Percentiles rank a stretch among this genome's conserved stretches.
phyloP scores from a whole-genome alignment of 2,329 filamentous ascomycete species.

The Ophiocordyceps camponoti-floridani region DNA sequence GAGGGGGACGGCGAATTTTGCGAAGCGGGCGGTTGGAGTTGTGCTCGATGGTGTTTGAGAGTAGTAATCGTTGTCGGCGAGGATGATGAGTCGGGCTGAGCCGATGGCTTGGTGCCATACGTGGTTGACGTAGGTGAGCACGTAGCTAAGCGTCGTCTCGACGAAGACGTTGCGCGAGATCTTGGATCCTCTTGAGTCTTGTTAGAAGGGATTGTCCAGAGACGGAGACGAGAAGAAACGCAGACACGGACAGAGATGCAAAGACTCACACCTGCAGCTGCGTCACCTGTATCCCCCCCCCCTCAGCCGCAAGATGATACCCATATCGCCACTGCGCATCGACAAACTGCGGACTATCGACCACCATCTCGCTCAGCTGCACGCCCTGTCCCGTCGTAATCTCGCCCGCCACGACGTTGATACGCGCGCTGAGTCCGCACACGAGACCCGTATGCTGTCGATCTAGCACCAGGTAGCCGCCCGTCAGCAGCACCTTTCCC shows the following conservation, averaged over 20 bases:
- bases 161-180: slow-evolving; percentile 62
- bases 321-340: slow-evolving; percentile 80
- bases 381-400: slow-evolving; percentile 45
- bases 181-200: slow-evolving; percentile 20
- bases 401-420: slow-evolving; percentile 43
- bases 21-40: slow-evolving; percentile 36
- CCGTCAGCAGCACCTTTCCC: slow-evolving; percentile 87
- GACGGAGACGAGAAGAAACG: too few species aligned
- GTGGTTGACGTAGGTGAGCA: slow-evolving; percentile 58
- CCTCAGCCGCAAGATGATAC: slow-evolving; percentile 48
- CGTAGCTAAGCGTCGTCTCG: slow-evolving; percentile 78
- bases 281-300: slow-evolving; percentile 65
- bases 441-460: slow-evolving; percentile 64
- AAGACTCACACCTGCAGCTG: slow-evolving; percentile 58
- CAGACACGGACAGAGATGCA: not conserved
- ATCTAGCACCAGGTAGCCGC: slow-evolving; percentile 90
- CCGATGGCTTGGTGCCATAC: slow-evolving; percentile 33
- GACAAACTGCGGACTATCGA: slow-evolving; percentile 80
- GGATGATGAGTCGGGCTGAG: slow-evolving; percentile 62
- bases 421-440: slow-evolving; percentile 47
- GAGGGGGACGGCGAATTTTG: slow-evolving; percentile 60
- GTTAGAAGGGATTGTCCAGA: too few species aligned
- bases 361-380: slow-evolving; percentile 54
- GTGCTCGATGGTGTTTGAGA: slow-evolving; percentile 32
- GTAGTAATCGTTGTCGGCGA: slow-evolving; percentile 95